phyloP scores from a whole-genome alignment of 2,329 filamentous ascomycete genomes.

The Clathrospora elynae region DNA sequence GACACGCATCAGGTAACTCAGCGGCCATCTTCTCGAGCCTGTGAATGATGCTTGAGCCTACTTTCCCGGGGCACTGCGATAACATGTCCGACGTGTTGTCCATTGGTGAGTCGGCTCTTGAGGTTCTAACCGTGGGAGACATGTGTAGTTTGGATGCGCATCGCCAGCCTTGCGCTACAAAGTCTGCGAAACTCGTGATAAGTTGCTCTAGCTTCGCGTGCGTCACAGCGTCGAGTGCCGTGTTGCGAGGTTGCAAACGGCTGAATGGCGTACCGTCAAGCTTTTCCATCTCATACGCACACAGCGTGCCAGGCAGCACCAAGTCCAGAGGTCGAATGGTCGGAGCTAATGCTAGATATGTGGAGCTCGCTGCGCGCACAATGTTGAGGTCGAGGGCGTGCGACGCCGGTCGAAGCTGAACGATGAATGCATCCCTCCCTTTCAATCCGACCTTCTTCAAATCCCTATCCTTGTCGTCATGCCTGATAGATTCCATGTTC shows the following conservation, averaged over 20 bases:
- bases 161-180: slow-evolving; percentile 36
- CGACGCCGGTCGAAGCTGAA: slow-evolving; percentile 37
- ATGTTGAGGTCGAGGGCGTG: slow-evolving; percentile 32
- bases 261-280: slow-evolving; percentile 34
- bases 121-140: slow-evolving; percentile 5
- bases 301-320: slow-evolving; percentile 16
- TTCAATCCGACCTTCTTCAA: neutral
- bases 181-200: slow-evolving; percentile 34
- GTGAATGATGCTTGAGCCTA: slow-evolving; percentile 32
- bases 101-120: slow-evolving; percentile 29
- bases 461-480: neutral
- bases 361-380: slow-evolving; percentile 20
- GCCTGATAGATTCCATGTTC: neutral
- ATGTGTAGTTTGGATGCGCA: neutral
- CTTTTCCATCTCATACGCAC: slow-evolving; percentile 34
- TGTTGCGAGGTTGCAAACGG: slow-evolving; percentile 13
- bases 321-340: slow-evolving; percentile 12
- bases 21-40: slow-evolving; percentile 33
- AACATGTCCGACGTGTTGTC: slow-evolving; percentile 12
- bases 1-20: slow-evolving; percentile 29
- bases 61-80: slow-evolving; percentile 33
- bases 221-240: neutral
- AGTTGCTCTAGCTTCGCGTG: slow-evolving; percentile 27
- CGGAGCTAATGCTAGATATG: slow-evolving; percentile 35
- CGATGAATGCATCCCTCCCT: slow-evolving; percentile 11